phyloP scores from a whole-genome alignment of 2,329 filamentous ascomycete genomes.

The Tolypocladium endophyticum region DNA sequence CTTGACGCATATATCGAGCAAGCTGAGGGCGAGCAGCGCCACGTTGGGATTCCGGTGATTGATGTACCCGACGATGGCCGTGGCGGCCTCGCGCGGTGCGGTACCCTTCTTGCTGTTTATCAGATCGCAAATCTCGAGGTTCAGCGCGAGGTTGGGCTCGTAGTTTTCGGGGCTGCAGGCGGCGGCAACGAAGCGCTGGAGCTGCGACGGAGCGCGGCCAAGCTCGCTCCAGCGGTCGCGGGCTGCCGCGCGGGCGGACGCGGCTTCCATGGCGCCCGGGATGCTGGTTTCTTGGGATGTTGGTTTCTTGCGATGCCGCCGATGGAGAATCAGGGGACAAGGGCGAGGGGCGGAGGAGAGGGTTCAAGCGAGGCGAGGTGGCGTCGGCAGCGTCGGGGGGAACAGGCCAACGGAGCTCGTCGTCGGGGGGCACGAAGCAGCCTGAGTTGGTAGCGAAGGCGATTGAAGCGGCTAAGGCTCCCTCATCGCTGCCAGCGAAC shows the following conservation, averaged over 20 bases:
- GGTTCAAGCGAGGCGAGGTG: neutral
- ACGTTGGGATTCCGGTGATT: constrained; percentile 97
- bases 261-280: constrained; percentile 63
- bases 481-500: constrained; percentile 3
- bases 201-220: constrained; percentile 68
- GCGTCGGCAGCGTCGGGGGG: neutral
- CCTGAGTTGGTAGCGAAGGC: neutral
- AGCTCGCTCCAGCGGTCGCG: constrained; percentile 86
- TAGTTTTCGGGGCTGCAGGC: constrained; percentile 96
- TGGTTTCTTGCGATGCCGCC: neutral
- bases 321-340: neutral
- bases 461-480: neutral
- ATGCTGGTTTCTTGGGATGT: neutral
- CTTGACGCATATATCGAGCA: constrained; percentile 98
- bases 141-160: constrained; percentile 92
- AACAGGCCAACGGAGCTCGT: neutral
- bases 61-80: constrained; percentile 86
- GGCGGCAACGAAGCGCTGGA: constrained; percentile 92
- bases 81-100: constrained; percentile 86
- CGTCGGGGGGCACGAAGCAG: neutral
- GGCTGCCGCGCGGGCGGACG: constrained; percentile 88
- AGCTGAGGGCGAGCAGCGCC: constrained; percentile 74
- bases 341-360: too few relatives aligned
- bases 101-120: constrained; percentile 97
- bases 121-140: constrained; percentile 91